Evolutionary conservation across 768 basidiomycete genomes (phyloP), one percentile per base, ranked within the genome.

Genomic region (Hericium alpestre): DNA sequence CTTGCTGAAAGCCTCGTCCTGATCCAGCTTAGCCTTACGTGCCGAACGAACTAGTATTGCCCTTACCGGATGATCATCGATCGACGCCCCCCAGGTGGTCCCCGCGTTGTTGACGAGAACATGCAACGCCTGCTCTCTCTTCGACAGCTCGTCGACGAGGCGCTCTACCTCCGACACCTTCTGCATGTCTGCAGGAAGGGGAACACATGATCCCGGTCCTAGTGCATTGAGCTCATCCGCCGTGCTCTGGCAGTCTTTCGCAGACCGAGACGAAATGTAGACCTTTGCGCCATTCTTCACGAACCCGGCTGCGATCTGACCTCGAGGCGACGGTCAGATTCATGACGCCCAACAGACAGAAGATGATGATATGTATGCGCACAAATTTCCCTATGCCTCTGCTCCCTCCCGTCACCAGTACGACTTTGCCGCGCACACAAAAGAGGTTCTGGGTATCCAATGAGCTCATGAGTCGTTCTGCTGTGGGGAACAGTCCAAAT

Each of bases 331-430:
- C 7, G 27, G 56, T 50, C 63, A 39, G 51, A 38, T 43, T 41
- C 11, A 16, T 54, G 11, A 25, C 9, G 50, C 12, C 47, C 8
- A 37, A 51, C 13, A 20, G 27, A n/a, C 13, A 25, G 39, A 43
- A 32, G 48, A 41, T 22, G 2, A 11, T 49, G 15, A 5, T 13
- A 37, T 15, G 67, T 13, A 37, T 15, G 67, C 72, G 59, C 52
- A 77, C 80, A 80, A 82, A 82, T 71, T 81, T 84, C 4, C 85
- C 83, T 32, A 86, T 76, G 5, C 84, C 84, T 57, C 81, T 72
- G 27, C 79, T 81, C 11, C 84, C 86, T 7, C 86, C 86, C 3
- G 83, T 85, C 40, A 84, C 74, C 22, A 87, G 72, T 4, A 83
- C 81, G 15, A 79, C 72, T 58, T 77, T 80, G 23, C 71, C 78